Evolutionary conservation across 164 flowering plant species (phyloP), one percentile per base, ranked within the genome.

Genomic region (Malania oleifera): DNA sequence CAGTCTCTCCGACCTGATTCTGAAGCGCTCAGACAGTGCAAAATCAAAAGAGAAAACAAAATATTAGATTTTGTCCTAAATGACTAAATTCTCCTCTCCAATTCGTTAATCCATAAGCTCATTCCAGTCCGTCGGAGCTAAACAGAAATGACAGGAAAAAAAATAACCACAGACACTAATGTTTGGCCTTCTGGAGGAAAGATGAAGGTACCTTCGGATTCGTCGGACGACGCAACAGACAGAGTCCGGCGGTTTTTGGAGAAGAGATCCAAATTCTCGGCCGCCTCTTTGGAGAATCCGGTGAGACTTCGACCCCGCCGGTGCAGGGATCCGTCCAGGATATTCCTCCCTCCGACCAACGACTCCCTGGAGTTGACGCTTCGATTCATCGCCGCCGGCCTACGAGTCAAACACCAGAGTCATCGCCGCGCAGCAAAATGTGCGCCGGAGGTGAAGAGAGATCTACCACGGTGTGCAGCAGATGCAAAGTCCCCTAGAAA

Each of bases 201-300:
- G 10, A n/a, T 15, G 25, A 0, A 12, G 22, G 34, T 62, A 89
- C 91, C 89, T 46, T 82, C 82, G 9, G 88, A 77, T 26, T 83
- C 85, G 46, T 84, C 86, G 64, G 85, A 71, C 15, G 85, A 72
- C 5, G 79, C 66, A 3, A 78, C 50, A 40, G 87, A 75, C 65
- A 79, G 77, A 40, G 63, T 69, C 56, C 80, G 78, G 59, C 87
- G 90, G 45, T 74, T 78, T 49, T 65, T 70, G 60, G 92, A 81
- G 83, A 85, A 90, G 79, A 87, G 95, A 77, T 87, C 85, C 70
- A 90, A 62, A 52, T 77, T 80, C 57, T 82, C 82, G 40, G 80
- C 88, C 35, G 77, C 22, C 31, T 72, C 78, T 14, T 29, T 64
- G 11, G 69, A 43, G 63, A 45, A 22, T 14, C 67, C 71, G 29